These are phyloP conservation scores for Kalmusia sp. DNA, from an alignment of 2,329 filamentous ascomycete genomes.

Conservation along the genomic window DNA sequence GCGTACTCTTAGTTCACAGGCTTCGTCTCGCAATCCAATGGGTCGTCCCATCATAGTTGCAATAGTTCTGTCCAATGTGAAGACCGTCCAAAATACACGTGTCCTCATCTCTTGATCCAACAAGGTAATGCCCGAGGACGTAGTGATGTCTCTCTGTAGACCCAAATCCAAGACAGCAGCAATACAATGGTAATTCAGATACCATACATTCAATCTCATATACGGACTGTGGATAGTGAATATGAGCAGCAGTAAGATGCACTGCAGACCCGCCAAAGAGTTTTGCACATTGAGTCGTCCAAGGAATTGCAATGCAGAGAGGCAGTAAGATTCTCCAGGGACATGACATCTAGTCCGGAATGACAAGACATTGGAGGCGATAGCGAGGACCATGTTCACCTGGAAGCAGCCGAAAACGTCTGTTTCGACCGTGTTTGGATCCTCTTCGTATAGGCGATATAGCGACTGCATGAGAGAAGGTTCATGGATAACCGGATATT, in stretches of 20 bases:
- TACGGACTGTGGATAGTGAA: slow-evolving; percentile 61
- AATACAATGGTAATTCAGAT: slow-evolving; percentile 63
- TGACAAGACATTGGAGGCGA: slow-evolving; percentile 56
- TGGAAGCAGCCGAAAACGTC: slow-evolving; percentile 49
- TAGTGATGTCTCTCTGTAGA: slow-evolving; percentile 58
- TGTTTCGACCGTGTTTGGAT: slow-evolving; percentile 20
- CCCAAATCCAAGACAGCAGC: slow-evolving; percentile 60
- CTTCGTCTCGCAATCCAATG: slow-evolving; percentile 63
- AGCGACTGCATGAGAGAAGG: slow-evolving; percentile 31
- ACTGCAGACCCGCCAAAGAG: slow-evolving; percentile 59
- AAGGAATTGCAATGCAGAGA: slow-evolving; percentile 56
- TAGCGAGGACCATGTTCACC: slow-evolving; percentile 61
- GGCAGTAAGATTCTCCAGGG: slow-evolving; percentile 58
- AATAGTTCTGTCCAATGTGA: slow-evolving; percentile 59
- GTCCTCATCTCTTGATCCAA: slow-evolving; percentile 63
- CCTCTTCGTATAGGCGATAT: slow-evolving; percentile 26
- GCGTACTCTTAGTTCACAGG: slow-evolving; percentile 25
- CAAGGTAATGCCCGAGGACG: slow-evolving; percentile 52
- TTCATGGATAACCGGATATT: slow-evolving; percentile 60
- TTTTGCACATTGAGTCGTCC: slow-evolving; percentile 57
- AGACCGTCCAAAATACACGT: slow-evolving; percentile 63
- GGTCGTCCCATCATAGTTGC: slow-evolving; percentile 65
- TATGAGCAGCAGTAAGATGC: slow-evolving; percentile 55
- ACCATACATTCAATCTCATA: slow-evolving; percentile 60
- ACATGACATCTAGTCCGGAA: slow-evolving; percentile 53